Conservation (phyloP, 257 asterid genomes). For the Rubia yunnanensis region DNA sequence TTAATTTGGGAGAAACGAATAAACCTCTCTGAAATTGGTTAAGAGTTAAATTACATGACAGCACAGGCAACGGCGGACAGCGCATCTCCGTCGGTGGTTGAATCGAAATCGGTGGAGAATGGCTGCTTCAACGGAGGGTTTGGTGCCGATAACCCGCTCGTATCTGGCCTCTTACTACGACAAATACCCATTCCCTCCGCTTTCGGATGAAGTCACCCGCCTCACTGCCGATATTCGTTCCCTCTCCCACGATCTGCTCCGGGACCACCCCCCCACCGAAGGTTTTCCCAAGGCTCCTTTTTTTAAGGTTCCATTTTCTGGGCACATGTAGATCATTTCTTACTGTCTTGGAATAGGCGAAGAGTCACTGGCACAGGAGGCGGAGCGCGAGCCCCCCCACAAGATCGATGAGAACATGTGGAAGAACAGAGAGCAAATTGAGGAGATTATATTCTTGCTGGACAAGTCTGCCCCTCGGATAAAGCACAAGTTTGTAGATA, state of each 20-base stretch:
- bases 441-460: constrained; percentile 66
- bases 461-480: constrained; percentile 39
- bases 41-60: not conserved
- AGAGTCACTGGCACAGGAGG: constrained; percentile 50
- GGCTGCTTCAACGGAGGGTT: constrained; percentile 76
- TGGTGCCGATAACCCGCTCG: constrained; percentile 90
- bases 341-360: constrained; percentile 43
- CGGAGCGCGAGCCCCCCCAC: constrained; percentile 78
- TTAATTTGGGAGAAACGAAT: not conserved
- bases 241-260: constrained; percentile 51
- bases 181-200: constrained; percentile 57
- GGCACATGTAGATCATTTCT: too few relatives aligned
- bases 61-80: not conserved
- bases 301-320: too few relatives aligned
- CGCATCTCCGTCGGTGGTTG: constrained; percentile 4
- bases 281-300: constrained; percentile 30
- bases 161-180: constrained; percentile 81
- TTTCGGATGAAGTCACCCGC: constrained; percentile 54
- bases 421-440: constrained; percentile 94
- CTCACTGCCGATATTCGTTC: constrained; percentile 58
- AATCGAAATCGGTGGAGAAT: too few relatives aligned
- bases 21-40: not conserved
- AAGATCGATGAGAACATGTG: constrained; percentile 95
- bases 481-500: constrained; percentile 44
- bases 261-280: constrained; percentile 44